Evolutionary conservation across 2,329 filamentous ascomycete species (phyloP).

Genomic region (Ophiocordyceps camponoti-leonardi): DNA sequence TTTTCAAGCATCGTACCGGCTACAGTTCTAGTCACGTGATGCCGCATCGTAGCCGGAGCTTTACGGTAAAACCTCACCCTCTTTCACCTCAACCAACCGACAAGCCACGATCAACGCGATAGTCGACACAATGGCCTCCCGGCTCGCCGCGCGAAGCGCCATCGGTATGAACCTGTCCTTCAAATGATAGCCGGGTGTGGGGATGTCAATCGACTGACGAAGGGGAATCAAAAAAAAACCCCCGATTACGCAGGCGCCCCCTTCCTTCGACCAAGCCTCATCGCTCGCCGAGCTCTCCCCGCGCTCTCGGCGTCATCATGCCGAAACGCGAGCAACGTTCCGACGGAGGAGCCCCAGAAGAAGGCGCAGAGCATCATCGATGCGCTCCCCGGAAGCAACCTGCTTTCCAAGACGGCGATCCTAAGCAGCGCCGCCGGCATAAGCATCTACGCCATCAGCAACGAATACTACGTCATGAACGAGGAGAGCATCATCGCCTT

Average conservation of each 20-base stretch:
- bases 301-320: conserved; percentile 52
- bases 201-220: not conserved
- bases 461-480: conserved; percentile 99
- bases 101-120: conserved; percentile 23
- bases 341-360: conserved; percentile 79
- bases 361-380: conserved; percentile 95
- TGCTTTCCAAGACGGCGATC: conserved; percentile 92
- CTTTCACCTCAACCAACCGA: conserved; percentile 16
- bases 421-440: conserved; percentile 84
- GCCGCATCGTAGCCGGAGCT: conserved; percentile 16
- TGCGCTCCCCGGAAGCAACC: conserved; percentile 75
- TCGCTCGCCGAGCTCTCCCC: conserved; percentile 60
- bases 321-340: conserved; percentile 60
- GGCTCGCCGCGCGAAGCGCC: conserved; percentile 88
- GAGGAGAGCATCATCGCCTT: conserved; percentile 94
- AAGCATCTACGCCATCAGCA: conserved; percentile 90
- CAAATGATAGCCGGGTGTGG: too few species aligned
- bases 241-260: conserved; percentile 51
- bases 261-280: conserved; percentile 64
- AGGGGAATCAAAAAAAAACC: too few species aligned
- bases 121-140: conserved; percentile 71
- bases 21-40: conserved; percentile 16
- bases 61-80: conserved; percentile 32
- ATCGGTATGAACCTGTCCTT: conserved; percentile 45
- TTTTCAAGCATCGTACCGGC: not conserved